Conservation (phyloP, 805 yeast genomes). For the Pichia membranifaciens region DNA sequence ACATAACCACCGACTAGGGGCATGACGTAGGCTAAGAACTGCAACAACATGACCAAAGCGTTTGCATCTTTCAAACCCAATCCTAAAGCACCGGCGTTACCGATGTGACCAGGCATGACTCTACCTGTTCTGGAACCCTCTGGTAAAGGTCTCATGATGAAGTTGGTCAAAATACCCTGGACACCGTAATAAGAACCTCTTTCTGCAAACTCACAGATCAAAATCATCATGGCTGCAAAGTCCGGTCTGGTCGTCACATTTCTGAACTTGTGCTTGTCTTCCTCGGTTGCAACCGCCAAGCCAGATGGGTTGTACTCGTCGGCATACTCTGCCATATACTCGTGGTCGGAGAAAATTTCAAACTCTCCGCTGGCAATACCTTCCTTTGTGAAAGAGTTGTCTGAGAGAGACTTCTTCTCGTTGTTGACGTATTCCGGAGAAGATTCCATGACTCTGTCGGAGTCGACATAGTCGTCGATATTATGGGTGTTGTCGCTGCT, state of each 20-base stretch:
- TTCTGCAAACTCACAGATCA: slow-evolving; percentile 46
- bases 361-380: too few species aligned
- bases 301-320: slow-evolving; percentile 30
- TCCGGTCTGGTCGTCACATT: slow-evolving; percentile 40
- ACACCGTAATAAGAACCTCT: slow-evolving; percentile 50
- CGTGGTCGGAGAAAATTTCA: slow-evolving; percentile 8
- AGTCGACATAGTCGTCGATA: too few species aligned
- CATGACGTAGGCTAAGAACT: slow-evolving; percentile 44
- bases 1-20: slow-evolving; percentile 50
- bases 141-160: slow-evolving; percentile 43
- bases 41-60: slow-evolving; percentile 42
- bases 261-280: slow-evolving; percentile 30
- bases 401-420: too few species aligned
- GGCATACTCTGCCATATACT: slow-evolving; percentile 21
- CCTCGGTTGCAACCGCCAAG: slow-evolving; percentile 21
- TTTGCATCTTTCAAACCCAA: slow-evolving; percentile 41
- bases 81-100: slow-evolving; percentile 46
- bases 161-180: slow-evolving; percentile 39
- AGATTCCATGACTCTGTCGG: too few species aligned
- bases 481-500: slow-evolving; percentile 21
- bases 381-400: too few species aligned
- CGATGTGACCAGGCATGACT: slow-evolving; percentile 23
- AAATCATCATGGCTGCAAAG: slow-evolving; percentile 40
- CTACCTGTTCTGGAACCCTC: slow-evolving; percentile 39
- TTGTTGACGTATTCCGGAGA: too few species aligned